phyloP scores from a whole-genome alignment of 305 asterid species.

The Lippia alba region DNA sequence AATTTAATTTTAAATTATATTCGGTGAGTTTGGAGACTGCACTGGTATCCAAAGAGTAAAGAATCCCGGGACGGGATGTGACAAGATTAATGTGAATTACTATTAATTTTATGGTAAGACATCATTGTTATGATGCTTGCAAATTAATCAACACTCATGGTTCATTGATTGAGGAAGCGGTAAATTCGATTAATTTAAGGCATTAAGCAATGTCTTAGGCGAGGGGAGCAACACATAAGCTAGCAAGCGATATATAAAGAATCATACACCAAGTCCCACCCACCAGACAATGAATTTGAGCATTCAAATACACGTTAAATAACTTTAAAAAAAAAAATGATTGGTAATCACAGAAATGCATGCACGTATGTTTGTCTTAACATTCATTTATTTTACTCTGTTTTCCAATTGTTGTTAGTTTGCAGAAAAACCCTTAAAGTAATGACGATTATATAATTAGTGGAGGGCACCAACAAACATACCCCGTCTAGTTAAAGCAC shows the following conservation, averaged over 20 bases:
- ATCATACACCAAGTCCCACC: not conserved
- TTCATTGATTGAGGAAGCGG: not conserved
- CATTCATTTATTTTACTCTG: no score
- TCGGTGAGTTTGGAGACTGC: no score
- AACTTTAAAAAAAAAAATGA: no score
- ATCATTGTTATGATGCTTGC: slow-evolving; percentile 12
- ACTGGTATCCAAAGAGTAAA: no score
- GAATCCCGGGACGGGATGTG: no score
- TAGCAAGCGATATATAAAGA: not conserved
- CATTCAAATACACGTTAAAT: no score
- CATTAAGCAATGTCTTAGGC: slow-evolving; percentile 4
- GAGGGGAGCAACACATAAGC: slow-evolving; percentile 2
- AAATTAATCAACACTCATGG: slow-evolving; percentile 2
- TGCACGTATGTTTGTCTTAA: not conserved
- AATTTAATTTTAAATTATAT: no score
- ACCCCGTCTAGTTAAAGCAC: not conserved
- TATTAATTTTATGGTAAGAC: not conserved
- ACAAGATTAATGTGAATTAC: no score
- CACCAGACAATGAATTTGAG: not conserved
- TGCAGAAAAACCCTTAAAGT: not conserved
- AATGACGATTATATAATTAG: not conserved
- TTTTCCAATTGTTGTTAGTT: not conserved
- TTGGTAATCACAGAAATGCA: not conserved
- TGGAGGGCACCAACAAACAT: slow-evolving; percentile 18
- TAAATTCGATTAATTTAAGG: slow-evolving; percentile 1